Evolutionary conservation across 2,329 filamentous ascomycete genomes (phyloP), one percentile per base, ranked within the genome.

Genomic region (Zelopaecilomyces penicillatus): DNA sequence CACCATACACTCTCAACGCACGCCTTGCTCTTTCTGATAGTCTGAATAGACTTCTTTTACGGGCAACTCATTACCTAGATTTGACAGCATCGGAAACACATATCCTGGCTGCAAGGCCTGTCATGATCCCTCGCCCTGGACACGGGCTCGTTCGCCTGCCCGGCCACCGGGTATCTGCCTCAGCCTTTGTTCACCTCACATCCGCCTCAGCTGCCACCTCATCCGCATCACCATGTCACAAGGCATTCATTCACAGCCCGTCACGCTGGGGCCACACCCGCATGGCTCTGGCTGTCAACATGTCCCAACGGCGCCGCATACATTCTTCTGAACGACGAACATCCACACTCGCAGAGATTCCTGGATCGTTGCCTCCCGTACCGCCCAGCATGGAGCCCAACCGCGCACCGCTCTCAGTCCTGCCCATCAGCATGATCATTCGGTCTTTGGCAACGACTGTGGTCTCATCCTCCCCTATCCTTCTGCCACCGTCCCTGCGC

Each of bases 401-500:
- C 39, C 61, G 62, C 39, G 61, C 64, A n/a, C 74, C 81, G 2
- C 71, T 89, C 26, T 77, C 82, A 0, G 73, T 85, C 35, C 71
- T 89, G 32, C 83, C 85, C 1, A 66, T 87, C 3, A 71, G 69
- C 46, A 79, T 78, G 46, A 70, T 90, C 33, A 62, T 89, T 12
- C 80, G 85, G 47, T 86, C 83, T 6, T 75, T 87, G 45, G 70
- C 78, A 52, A 85, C 84, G 43, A 84, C 78, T 5, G 74, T 75
- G 32, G 74, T 89, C 49, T 88, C 85, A 0, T 85, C 82, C 1
- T 87, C 83, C 1, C 80, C 70, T 2, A 19, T 83, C 4, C 76
- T 95, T 4, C 76, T 95, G 2, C 68, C 70, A 2, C 82, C 85
- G 0, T 89, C 84, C 6, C 71, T 93, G 39, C 72, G 72, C 43